These are phyloP conservation scores for Globisporangium splendens DNA, from an alignment of 352 stramenopile species.

Conservation along the genomic window DNA sequence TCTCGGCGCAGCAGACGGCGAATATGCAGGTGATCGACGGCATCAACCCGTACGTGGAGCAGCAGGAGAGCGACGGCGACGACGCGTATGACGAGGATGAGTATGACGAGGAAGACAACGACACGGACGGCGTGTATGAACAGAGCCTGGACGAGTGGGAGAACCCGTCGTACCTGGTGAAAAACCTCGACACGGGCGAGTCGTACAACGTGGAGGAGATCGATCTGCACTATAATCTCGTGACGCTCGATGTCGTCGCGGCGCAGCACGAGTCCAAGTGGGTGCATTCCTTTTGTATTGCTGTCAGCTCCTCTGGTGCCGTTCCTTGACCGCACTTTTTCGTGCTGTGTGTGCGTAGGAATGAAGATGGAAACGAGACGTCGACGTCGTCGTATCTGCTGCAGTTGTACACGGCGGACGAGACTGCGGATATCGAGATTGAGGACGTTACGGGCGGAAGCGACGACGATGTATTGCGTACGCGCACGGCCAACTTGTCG, in stretches of 20 bases:
- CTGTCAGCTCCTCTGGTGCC: background rate
- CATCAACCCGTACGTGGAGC: slow-evolving; percentile 53
- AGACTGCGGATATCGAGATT: slow-evolving; percentile 81
- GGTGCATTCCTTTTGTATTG: background rate
- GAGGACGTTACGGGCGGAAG: slow-evolving; percentile 27
- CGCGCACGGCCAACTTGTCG: slow-evolving; percentile 49
- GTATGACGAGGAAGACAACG: slow-evolving; percentile 13
- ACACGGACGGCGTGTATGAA: slow-evolving; percentile 10
- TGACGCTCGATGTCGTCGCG: slow-evolving; percentile 65
- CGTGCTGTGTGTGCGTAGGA: background rate
- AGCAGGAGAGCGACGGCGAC: slow-evolving; percentile 20
- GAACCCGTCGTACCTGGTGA: slow-evolving; percentile 78
- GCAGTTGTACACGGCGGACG: slow-evolving; percentile 72
- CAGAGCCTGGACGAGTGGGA: slow-evolving; percentile 52
- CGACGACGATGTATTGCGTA: slow-evolving; percentile 25
- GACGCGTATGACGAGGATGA: slow-evolving; percentile 32
- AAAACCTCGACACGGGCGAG: slow-evolving; percentile 77
- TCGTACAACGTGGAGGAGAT: slow-evolving; percentile 81
- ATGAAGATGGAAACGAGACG: slow-evolving; percentile 14
- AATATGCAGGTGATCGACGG: slow-evolving; percentile 16
- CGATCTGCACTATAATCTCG: slow-evolving; percentile 75
- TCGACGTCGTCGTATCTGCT: slow-evolving; percentile 68
- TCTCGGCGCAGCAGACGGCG: background rate
- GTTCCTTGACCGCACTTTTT: background rate
- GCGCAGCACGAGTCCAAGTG: slow-evolving; percentile 56